Base-by-base conservation (phyloP, 441 rosid species). In the Jatropha podagrica region DNA sequence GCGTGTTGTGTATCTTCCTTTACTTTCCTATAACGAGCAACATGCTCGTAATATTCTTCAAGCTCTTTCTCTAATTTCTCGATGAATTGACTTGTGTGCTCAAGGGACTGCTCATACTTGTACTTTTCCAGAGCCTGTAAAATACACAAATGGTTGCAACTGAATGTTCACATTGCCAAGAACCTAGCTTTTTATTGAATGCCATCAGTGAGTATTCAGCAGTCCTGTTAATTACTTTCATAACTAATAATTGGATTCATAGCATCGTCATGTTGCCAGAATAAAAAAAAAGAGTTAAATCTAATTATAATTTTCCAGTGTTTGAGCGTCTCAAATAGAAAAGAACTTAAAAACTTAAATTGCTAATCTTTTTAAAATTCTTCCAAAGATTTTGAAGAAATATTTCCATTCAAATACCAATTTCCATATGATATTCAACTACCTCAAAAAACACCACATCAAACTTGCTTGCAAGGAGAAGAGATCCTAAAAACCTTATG, bases 1-100 rank as follows among this genome's bases (percentile, higher is more conserved):
- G 32, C 14, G 14, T 62, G 59, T 7, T 65, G 37, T 51, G 14
- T 70, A 59, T 73, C 77, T 27, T 83, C 88, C 77, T 85, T 85
- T 73, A 68, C 73, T 69, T 88, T 85, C 86, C 82, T 86, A 83
- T 79, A 88, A 72, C 80, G 83, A 58, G 83, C 82, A 69, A 88
- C 88, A 79, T 91, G 88, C 78, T 86, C 84, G n/a, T 74, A 87
- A 80, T 88, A 91, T 76, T 89, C 94, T 73, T 92, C 87, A 42
- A 91, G 90, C 84, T 94, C 96, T 74, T 84, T 84, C 86, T 94
- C 97, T 85, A 94, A 75, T 88, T 86, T 94, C 74, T 92, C 98
- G 67, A 94, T 88, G 84, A 91, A 94, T 78, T 88, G 89, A 80
- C 96, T 89, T 27, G 92, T 92, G 81, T 94, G 98, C 83, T 91